phyloP scores from a whole-genome alignment of 306 rosid genomes.

The Hylodesmum podocarpum region DNA sequence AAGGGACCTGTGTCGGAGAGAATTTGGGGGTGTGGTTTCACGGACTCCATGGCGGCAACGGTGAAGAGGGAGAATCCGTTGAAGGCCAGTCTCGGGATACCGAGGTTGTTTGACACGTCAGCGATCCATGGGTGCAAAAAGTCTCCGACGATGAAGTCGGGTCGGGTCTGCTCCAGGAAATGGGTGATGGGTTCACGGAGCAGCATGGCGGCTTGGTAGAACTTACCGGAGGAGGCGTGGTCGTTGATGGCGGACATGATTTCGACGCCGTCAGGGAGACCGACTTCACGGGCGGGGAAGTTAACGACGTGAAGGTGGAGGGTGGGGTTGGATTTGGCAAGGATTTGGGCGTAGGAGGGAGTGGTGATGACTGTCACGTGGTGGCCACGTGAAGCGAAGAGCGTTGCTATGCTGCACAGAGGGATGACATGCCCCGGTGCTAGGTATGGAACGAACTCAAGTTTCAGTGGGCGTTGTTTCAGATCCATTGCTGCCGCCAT shows the following conservation, averaged over 20 bases:
- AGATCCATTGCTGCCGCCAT: too few relatives aligned
- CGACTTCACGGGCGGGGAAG: constrained; percentile 24
- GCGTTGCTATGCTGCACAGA: constrained; percentile 30
- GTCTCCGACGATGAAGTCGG: constrained; percentile 30
- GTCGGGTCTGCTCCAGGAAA: constrained; percentile 16
- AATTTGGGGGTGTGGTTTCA: background rate
- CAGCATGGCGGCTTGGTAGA: background rate
- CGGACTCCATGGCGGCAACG: background rate
- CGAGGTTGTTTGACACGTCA: constrained; percentile 20
- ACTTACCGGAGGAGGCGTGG: background rate
- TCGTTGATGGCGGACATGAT: background rate
- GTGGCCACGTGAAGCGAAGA: constrained; percentile 36
- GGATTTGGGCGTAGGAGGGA: constrained; percentile 20
- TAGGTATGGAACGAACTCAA: constrained; percentile 41
- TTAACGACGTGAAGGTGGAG: background rate
- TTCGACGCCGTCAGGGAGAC: constrained; percentile 34
- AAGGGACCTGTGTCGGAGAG: background rate
- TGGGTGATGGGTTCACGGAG: constrained; percentile 8
- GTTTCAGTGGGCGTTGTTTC: too few relatives aligned
- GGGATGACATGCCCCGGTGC: constrained; percentile 40
- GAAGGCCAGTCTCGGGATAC: constrained; percentile 25
- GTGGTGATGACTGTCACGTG: constrained; percentile 46
- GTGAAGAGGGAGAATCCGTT: constrained; percentile 25
- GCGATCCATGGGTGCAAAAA: constrained; percentile 30
- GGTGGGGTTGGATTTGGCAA: background rate